Evolutionary conservation across 331 rosid genomes (phyloP), one percentile per base, ranked within the genome.

Genomic region (Stylosanthes scabra): DNA sequence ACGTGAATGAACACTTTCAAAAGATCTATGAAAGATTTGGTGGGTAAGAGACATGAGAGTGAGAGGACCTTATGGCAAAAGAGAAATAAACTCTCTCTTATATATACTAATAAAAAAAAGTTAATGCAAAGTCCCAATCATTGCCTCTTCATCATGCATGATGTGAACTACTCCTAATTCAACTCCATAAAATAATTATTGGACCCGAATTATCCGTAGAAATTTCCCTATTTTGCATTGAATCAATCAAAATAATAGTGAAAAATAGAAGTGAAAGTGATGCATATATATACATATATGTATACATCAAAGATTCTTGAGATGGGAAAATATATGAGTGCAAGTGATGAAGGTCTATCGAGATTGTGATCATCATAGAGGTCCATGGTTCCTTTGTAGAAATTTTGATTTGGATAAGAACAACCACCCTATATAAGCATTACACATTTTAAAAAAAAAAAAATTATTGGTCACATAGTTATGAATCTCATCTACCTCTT

Each of bases 1-100:
- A 39, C 5, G 74, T 56, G 75, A 55, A 69, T 58, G 28, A 62
- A 71, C 66, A 42, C 75, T 71, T 71, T 14, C 39, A 45, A 71
- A 59, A 71, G 59, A 71, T 71, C 37, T 20, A 4, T 9, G 39
- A 46, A 71, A 59, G 76, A 71, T 71, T 71, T 71, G 68, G 76
- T 59, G 59, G 68, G 49, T 59, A 10, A 56, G 14, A 56, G 42
- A 70, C 27, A n/a, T 69, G 74, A 69, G 58, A 28, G 47, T 41
- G 31, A 39, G 66, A 68, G 73, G 61, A 68, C 14, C 73, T 31
- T 31, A 31, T 31, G 37, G 37, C 37, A 31, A 31, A 31, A 31
- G 37, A 59, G 4, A 31, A 31, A 31, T 3, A n/a, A 57, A 42
- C 65, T 55, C 55, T 55, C 55, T 70, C 41, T 25, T 55, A 0